A percentile compares a stretch with the other conserved stretches of the same genome.
phyloP scores from a whole-genome alignment of 352 stramenopile genomes.

The Phytophthora podocarpi region DNA sequence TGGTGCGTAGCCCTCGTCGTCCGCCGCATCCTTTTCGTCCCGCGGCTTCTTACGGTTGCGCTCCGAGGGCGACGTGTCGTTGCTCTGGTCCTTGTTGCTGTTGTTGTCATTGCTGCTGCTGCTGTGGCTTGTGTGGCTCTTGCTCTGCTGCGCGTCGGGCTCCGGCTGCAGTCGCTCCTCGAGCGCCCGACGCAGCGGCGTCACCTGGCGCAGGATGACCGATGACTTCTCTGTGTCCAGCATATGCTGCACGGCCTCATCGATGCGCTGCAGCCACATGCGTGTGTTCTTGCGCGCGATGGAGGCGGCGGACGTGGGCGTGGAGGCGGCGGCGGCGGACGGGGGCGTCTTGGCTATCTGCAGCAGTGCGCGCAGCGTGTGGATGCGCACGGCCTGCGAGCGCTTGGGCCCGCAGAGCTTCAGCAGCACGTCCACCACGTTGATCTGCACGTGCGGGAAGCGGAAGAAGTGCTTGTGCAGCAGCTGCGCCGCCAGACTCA shows the following conservation, averaged over 20 bases:
- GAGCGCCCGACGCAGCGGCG: slow-evolving; percentile 52
- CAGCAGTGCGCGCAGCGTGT: slow-evolving; percentile 72
- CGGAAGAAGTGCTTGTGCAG: slow-evolving; percentile 81
- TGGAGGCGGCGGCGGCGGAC: slow-evolving; percentile 25
- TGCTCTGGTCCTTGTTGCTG: not conserved
- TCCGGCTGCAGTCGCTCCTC: slow-evolving; percentile 38
- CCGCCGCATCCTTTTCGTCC: slow-evolving; percentile 21
- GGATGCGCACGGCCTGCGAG: slow-evolving; percentile 71
- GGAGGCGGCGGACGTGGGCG: slow-evolving; percentile 25
- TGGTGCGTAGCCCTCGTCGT: not conserved
- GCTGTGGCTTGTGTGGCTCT: not conserved
- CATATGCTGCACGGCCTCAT: slow-evolving; percentile 36
- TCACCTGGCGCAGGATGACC: slow-evolving; percentile 70
- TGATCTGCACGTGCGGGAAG: slow-evolving; percentile 78
- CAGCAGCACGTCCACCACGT: slow-evolving; percentile 71
- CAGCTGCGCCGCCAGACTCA: slow-evolving; percentile 74
- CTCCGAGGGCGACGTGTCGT: slow-evolving; percentile 19
- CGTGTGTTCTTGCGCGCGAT: slow-evolving; percentile 40
- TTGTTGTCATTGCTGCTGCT: not conserved
- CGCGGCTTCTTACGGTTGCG: slow-evolving; percentile 28
- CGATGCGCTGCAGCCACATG: slow-evolving; percentile 51
- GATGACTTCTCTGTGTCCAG: slow-evolving; percentile 55
- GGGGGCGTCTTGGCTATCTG: slow-evolving; percentile 64
- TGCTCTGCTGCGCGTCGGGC: not conserved
- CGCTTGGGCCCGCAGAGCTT: slow-evolving; percentile 44